Evolutionary conservation across 345 rosid species (phyloP).

Genomic region (Firmiana major): DNA sequence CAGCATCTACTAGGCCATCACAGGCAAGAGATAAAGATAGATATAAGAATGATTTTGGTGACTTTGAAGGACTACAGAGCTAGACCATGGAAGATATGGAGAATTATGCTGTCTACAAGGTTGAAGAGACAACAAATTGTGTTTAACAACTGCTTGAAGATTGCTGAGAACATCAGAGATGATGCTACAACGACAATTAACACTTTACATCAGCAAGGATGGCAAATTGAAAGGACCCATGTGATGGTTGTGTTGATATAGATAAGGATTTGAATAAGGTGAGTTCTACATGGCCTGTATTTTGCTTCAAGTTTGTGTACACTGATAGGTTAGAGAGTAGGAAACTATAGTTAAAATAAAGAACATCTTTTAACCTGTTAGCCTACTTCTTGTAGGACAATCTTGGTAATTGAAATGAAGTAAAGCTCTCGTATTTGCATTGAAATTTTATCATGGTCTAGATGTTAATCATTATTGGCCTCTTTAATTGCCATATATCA

Average conservation of each 20-base stretch:
- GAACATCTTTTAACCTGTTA: not conserved
- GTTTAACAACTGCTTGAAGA: constrained; percentile 73
- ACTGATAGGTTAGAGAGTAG: too few species aligned
- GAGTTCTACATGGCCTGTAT: not conserved
- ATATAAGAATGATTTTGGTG: constrained; percentile 61
- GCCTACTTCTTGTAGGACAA: not conserved
- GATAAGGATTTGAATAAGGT: constrained; percentile 88
- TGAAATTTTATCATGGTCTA: not conserved
- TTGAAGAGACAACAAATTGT: constrained; percentile 76
- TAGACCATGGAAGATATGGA: constrained; percentile 80
- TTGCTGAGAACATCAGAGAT: constrained; percentile 74
- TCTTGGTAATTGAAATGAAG: not conserved
- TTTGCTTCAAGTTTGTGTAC: not conserved
- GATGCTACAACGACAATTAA: constrained; percentile 79
- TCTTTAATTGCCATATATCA: not conserved
- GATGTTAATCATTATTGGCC: not conserved
- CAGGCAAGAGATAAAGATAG: constrained; percentile 30
- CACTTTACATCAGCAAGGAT: constrained; percentile 81
- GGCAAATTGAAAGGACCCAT: constrained; percentile 81
- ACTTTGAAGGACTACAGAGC: constrained; percentile 69
- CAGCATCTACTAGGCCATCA: constrained; percentile 25
- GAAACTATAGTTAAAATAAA: too few species aligned
- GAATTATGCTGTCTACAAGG: constrained; percentile 72
- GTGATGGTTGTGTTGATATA: constrained; percentile 57
- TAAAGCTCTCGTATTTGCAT: not conserved